Evolutionary conservation across 495 filamentous ascomycete species (phyloP).

Genomic region (Rhypophila decipiens): DNA sequence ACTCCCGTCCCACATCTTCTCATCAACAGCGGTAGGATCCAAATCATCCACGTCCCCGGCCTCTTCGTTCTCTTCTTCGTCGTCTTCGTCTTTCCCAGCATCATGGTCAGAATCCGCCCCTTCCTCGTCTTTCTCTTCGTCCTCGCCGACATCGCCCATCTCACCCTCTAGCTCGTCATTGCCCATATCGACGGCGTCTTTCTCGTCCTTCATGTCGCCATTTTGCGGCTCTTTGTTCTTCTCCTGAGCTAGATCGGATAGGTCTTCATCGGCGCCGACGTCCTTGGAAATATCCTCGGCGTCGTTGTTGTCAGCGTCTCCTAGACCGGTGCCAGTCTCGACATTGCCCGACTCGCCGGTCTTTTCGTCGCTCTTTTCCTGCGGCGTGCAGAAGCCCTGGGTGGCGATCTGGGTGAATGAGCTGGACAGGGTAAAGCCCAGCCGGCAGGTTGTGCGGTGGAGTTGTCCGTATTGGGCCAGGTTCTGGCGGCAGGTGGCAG

Average conservation of each 20-base stretch:
- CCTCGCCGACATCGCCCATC: slow-evolving; percentile 58
- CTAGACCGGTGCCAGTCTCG: slow-evolving; percentile 92
- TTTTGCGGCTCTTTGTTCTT: slow-evolving; percentile 63
- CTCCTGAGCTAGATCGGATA: slow-evolving; percentile 86
- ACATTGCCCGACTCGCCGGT: slow-evolving; percentile 64
- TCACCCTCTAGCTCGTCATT: slow-evolving; percentile 83
- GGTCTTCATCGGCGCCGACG: slow-evolving; percentile 84
- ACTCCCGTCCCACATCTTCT: slow-evolving; percentile 94
- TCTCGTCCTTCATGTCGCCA: slow-evolving; percentile 67
- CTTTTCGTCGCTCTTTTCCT: slow-evolving; percentile 64
- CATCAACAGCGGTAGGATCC: slow-evolving; percentile 82
- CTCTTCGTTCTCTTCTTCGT: slow-evolving; percentile 66
- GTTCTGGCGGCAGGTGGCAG: slow-evolving; percentile 47
- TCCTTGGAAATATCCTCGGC: slow-evolving; percentile 97
- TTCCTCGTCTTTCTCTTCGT: slow-evolving; percentile 48
- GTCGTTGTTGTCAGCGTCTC: slow-evolving; percentile 89
- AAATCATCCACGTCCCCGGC: slow-evolving; percentile 82
- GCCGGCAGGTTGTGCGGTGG: slow-evolving; percentile 63
- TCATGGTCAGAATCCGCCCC: slow-evolving; percentile 35
- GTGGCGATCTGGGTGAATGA: slow-evolving; percentile 67
- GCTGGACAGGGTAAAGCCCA: slow-evolving; percentile 66
- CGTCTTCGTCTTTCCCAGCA: slow-evolving; percentile 28
- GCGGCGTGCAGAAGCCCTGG: slow-evolving; percentile 86
- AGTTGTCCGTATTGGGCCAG: slow-evolving; percentile 47
- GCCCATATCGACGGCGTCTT: slow-evolving; percentile 92